Evolutionary conservation across 2,329 filamentous ascomycete genomes (phyloP).

Genomic region (Fusarium graminum): DNA sequence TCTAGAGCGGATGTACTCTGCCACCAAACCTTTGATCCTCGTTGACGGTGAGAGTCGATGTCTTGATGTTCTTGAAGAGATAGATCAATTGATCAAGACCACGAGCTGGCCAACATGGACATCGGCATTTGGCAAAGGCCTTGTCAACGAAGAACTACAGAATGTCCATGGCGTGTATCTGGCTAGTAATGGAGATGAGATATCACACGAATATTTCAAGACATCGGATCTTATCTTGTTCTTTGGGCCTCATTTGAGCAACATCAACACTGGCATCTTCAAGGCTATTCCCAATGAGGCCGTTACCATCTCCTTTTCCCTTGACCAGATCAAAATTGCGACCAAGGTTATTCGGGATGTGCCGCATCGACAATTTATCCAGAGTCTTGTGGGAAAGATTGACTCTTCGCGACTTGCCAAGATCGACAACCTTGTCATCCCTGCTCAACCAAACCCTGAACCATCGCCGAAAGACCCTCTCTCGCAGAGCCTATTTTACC

Average conservation of each 20-base stretch:
- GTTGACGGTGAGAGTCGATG: conserved; percentile 22
- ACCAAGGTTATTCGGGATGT: conserved; percentile 6
- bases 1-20: conserved; percentile 10
- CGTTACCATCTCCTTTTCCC: conserved; percentile 4
- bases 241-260: conserved; percentile 21
- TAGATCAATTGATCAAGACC: neutral
- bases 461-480: neutral
- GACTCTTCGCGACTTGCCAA: conserved; percentile 13
- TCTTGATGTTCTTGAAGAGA: neutral
- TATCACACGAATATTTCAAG: conserved; percentile 7
- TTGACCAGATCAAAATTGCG: conserved; percentile 5
- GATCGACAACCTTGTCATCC: neutral
- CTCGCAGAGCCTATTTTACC: conserved; percentile 12
- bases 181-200: neutral
- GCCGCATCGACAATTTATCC: neutral
- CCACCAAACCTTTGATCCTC: conserved; percentile 13
- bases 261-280: conserved; percentile 23
- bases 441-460: neutral
- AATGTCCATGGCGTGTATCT: conserved; percentile 24
- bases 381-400: neutral
- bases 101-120: conserved; percentile 23
- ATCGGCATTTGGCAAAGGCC: conserved; percentile 18
- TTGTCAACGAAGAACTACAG: conserved; percentile 9
- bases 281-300: conserved; percentile 9
- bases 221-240: conserved; percentile 15